Evolutionary conservation across 2,329 filamentous ascomycete species (phyloP), one percentile per base, ranked within the genome.

Genomic region (Sporothrix luriei): DNA sequence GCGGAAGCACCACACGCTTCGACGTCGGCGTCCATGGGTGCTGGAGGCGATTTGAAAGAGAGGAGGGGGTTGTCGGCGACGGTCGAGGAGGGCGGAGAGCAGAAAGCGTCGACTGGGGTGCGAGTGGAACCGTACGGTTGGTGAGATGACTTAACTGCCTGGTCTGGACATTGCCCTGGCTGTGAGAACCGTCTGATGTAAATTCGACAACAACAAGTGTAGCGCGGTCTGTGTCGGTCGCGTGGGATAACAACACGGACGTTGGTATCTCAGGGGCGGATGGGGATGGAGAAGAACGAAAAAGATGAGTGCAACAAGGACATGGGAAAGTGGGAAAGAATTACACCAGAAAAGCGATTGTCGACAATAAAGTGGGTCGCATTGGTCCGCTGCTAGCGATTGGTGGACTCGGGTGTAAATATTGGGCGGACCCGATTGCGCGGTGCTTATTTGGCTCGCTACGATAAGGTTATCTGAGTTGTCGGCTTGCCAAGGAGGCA

Each of bases 21-120:
- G n/a, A 65, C 33, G 46, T 65, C 62, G 43, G 14, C 19, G 62
- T 65, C 62, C 62, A 65, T 66, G 48, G 51, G 61, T 13, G 24
- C 19, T 48, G 40, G 40, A 6, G 7, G 40, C 11, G 40, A 13
- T 7, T 43, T 43, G 11, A 43, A 4, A 33, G 2, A 9, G 6
- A 33, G 33, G 33, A 33, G 33, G 1, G 33, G 33, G 40, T 43
- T 11, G 40, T 43, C 2, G 40, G 14, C 14, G 40, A 43, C 14
- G 40, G 14, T 14, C 40, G n/a, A 62, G 11, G 57, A 16, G 26
- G 1, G 52, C 16, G 21, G 9, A 14, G 4, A 26, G 21, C 14
- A 4, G 4, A 14, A 43, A 13, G 11, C 3, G 40, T 43, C 11
- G 40, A 43, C 40, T 43, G 6, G 40, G 11, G 33, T 33, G 6